Percentiles rank a stretch among this genome's conserved stretches.
Conservation (phyloP, 768 basidiomycete genomes). For the Termitomyces sp. region DNA sequence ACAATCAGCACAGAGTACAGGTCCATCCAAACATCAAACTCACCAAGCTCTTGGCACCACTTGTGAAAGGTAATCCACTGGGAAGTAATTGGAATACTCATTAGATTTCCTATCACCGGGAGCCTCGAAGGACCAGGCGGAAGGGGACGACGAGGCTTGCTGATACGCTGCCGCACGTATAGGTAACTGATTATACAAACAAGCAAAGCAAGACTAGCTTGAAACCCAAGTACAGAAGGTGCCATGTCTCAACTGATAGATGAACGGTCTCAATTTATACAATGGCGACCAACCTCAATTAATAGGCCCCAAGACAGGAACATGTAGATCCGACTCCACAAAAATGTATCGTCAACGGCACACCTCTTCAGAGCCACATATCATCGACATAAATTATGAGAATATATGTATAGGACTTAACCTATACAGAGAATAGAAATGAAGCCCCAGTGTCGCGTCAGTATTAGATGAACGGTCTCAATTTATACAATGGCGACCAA, state of each 20-base stretch:
- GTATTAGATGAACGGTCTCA: not conserved
- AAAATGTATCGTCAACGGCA: not conserved
- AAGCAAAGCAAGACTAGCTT: not conserved
- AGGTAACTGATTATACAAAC: not conserved
- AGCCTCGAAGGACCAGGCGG: conserved; percentile 1
- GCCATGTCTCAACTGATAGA: not conserved
- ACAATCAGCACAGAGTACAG: not conserved
- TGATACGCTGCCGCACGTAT: not conserved
- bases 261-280: not conserved
- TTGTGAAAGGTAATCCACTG: conserved; percentile 13
- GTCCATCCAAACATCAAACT: conserved; percentile 10
- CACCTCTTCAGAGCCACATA: too few species aligned
- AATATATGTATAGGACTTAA: too few species aligned
- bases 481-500: not conserved
- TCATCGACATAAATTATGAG: too few species aligned
- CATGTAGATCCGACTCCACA: not conserved
- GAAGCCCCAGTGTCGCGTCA: too few species aligned
- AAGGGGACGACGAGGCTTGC: conserved; percentile 1
- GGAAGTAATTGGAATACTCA: conserved; percentile 2
- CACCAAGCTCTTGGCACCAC: conserved; percentile 11
- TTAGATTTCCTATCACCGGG: conserved; percentile 10
- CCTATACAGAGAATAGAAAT: too few species aligned
- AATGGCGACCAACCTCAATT: not conserved
- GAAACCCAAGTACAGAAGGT: not conserved
- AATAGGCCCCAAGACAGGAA: too few species aligned